phyloP scores from a whole-genome alignment of 208 protist genomes.

The Wallacemonas sp. region DNA sequence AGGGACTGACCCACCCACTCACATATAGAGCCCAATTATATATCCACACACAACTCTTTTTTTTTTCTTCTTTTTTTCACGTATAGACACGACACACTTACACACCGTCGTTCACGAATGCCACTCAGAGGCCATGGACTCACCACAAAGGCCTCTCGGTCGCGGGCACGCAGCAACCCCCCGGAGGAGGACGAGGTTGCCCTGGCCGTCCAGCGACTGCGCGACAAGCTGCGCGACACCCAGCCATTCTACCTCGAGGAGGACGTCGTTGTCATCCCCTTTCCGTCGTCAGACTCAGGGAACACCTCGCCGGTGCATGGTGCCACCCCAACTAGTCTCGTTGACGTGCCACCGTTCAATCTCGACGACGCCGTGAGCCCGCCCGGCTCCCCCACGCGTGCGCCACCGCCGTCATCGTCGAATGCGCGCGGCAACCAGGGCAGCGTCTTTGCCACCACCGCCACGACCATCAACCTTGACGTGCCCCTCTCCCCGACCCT shows the following conservation, averaged over 20 bases:
- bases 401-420: slow-evolving; percentile 1
- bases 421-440: slow-evolving; percentile 21
- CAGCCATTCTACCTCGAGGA: slow-evolving; percentile 82
- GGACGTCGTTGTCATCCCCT: slow-evolving; percentile 72
- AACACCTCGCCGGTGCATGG: neutral
- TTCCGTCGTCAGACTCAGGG: slow-evolving; percentile 25
- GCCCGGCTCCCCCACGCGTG: neutral
- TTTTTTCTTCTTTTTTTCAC: slow-evolving; percentile 19
- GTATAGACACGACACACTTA: neutral
- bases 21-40: slow-evolving; percentile 1
- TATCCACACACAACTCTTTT: slow-evolving; percentile 15
- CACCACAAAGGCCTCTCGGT: slow-evolving; percentile 22
- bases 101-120: neutral
- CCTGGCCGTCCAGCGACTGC: slow-evolving; percentile 58
- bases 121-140: slow-evolving; percentile 1
- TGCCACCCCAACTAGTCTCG: neutral
- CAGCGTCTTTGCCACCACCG: slow-evolving; percentile 22
- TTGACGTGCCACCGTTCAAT: neutral
- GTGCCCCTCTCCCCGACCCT: slow-evolving; percentile 44
- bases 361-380: slow-evolving; percentile 11
- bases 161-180: slow-evolving; percentile 29
- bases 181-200: slow-evolving; percentile 45
- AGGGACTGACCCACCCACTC: neutral
- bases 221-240: slow-evolving; percentile 52
- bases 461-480: slow-evolving; percentile 49